phyloP scores from a whole-genome alignment of 164 flowering plant genomes.

The Paratinospora sagittata region DNA sequence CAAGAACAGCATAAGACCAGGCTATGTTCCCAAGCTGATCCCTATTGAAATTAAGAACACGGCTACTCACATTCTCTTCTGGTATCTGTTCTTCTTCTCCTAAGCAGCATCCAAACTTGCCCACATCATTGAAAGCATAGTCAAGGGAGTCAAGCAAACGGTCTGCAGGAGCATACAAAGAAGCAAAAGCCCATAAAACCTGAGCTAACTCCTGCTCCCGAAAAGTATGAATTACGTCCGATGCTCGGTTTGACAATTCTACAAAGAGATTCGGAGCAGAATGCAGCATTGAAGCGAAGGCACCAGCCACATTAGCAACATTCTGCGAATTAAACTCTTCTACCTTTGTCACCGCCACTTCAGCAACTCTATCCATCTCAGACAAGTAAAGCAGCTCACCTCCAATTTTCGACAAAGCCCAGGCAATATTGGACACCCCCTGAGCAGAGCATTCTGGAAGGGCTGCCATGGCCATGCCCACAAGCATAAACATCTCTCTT shows the following conservation, averaged over 20 bases:
- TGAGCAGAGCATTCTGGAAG: constrained; percentile 91
- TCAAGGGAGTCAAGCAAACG: constrained; percentile 63
- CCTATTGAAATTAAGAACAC: constrained; percentile 47
- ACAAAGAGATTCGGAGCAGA: constrained; percentile 76
- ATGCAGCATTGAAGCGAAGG: constrained; percentile 96
- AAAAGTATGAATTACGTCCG: constrained; percentile 56
- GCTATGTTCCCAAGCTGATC: constrained; percentile 89
- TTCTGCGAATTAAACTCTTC: constrained; percentile 90
- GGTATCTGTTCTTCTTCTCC: constrained; percentile 22
- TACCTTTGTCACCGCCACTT: constrained; percentile 71
- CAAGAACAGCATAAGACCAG: constrained; percentile 96
- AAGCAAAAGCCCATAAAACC: constrained; percentile 94
- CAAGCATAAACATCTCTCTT: constrained; percentile 89
- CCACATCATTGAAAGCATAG: constrained; percentile 33
- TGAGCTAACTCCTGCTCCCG: constrained; percentile 84
- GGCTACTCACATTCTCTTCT: constrained; percentile 20
- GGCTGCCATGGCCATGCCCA: constrained; percentile 76
- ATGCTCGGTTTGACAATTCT: constrained; percentile 63
- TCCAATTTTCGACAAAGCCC: constrained; percentile 97
- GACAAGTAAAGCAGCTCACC: constrained; percentile 84
- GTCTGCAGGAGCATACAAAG: constrained; percentile 72
- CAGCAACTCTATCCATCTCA: constrained; percentile 97
- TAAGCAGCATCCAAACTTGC: constrained; percentile 33
- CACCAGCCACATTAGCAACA: constrained; percentile 92
- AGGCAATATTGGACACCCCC: constrained; percentile 83